Percentiles rank a stretch among this genome's conserved stretches.
These are phyloP conservation scores for Magnolia changhungtana DNA, from an alignment of 164 flowering plant species.

Conservation along the genomic window DNA sequence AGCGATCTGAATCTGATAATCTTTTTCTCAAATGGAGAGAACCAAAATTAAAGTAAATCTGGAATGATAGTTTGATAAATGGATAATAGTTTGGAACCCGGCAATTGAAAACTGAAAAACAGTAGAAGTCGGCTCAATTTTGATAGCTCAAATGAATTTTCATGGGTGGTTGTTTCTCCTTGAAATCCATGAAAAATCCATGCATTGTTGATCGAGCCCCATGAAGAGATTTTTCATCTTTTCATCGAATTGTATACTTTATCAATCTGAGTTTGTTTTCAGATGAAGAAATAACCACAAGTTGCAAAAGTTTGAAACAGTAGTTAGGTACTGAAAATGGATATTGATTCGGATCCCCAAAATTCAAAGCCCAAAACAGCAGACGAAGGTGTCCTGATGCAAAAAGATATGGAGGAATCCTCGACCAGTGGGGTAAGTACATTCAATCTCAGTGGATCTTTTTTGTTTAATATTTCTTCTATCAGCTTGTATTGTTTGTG, in stretches of 20 bases:
- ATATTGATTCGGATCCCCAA: constrained; percentile 23
- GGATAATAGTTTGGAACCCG: too few species aligned
- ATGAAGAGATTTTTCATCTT: too few species aligned
- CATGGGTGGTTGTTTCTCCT: too few species aligned
- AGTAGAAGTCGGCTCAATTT: too few species aligned
- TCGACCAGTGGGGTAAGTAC: constrained; percentile 10
- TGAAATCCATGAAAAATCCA: too few species aligned
- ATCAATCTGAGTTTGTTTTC: background rate
- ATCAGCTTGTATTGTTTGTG: background rate
- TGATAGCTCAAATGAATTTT: too few species aligned
- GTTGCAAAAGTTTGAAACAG: background rate
- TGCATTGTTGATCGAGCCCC: too few species aligned
- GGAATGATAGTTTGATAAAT: too few species aligned
- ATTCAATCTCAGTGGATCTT: background rate
- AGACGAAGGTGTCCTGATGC: constrained; percentile 24
- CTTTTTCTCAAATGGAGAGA: too few species aligned
- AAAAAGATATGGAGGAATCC: constrained; percentile 24
- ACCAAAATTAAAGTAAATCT: too few species aligned
- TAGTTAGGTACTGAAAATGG: constrained; percentile 20
- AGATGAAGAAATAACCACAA: background rate
- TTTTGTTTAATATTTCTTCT: background rate
- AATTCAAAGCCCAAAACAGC: constrained; percentile 10
- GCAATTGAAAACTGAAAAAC: too few species aligned
- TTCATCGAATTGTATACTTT: background rate
- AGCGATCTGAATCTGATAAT: too few species aligned